A percentile compares a stretch with the other conserved stretches of the same genome.
These are phyloP conservation scores for Wickerhamiella bombiphila DNA, from an alignment of 805 yeast species.

Conservation along the genomic window DNA sequence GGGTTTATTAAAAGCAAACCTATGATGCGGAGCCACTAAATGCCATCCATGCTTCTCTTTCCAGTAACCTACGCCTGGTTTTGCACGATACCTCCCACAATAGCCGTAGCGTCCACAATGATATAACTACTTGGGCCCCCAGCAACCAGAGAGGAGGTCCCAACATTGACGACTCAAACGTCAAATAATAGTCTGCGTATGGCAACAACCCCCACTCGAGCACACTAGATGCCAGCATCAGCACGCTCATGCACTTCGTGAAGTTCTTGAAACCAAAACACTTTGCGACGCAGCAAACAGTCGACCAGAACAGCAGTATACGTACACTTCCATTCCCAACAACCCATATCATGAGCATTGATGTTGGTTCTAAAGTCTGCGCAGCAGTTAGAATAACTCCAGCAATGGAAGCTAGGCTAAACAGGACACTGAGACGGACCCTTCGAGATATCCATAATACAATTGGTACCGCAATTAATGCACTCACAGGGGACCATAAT, in stretches of 20 bases:
- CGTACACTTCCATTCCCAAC: neutral
- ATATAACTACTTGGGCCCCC: constrained; percentile 2
- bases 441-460: neutral
- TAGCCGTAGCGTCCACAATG: neutral
- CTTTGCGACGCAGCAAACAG: constrained; percentile 1
- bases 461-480: neutral
- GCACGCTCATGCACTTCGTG: neutral
- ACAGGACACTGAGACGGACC: neutral
- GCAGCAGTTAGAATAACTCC: neutral
- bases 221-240: constrained; percentile 1
- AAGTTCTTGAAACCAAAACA: neutral
- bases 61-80: constrained; percentile 7
- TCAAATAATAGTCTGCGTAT: constrained; percentile 3
- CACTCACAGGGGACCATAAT: constrained; percentile 1
- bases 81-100: constrained; percentile 1
- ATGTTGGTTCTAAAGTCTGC: neutral
- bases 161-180: neutral
- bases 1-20: neutral
- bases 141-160: constrained; percentile 1
- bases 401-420: neutral
- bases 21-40: constrained; percentile 1
- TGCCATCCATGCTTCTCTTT: constrained; percentile 7
- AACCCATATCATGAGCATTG: neutral
- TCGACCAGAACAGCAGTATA: neutral
- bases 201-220: constrained; percentile 7